Evolutionary conservation across 2,329 filamentous ascomycete species (phyloP).

Genomic region (Fusarium lyarnte): DNA sequence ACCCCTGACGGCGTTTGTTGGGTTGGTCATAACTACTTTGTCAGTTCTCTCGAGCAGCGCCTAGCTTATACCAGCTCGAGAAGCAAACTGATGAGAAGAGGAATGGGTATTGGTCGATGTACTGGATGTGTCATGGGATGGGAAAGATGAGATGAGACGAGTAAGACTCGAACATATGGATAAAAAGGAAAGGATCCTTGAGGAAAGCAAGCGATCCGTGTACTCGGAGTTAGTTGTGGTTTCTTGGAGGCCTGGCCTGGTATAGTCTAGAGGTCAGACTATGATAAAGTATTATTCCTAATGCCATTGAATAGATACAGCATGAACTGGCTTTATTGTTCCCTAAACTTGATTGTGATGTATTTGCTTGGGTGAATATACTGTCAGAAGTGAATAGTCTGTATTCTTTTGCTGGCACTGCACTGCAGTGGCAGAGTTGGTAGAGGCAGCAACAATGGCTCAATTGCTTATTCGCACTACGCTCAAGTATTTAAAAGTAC

Average conservation of each 20-base stretch:
- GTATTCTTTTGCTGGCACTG: not conserved
- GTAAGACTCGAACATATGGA: conserved; percentile 27
- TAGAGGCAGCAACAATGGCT: not conserved
- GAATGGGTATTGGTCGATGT: conserved; percentile 30
- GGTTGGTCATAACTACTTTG: conserved; percentile 33
- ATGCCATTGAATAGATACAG: conserved; percentile 44
- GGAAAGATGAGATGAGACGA: conserved; percentile 7
- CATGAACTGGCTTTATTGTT: not conserved
- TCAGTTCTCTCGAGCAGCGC: conserved; percentile 36
- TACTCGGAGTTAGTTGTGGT: conserved; percentile 34
- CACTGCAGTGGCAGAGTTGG: not conserved
- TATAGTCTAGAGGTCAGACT: conserved; percentile 19
- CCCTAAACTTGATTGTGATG: not conserved
- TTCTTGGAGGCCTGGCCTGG: conserved; percentile 16
- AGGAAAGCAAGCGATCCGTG: conserved; percentile 29
- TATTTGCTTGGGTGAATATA: not conserved
- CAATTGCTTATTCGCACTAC: not conserved
- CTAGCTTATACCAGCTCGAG: conserved; percentile 35
- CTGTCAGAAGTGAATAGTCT: not conserved
- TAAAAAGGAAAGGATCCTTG: conserved; percentile 25
- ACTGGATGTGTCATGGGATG: conserved; percentile 28
- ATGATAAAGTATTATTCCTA: conserved; percentile 30
- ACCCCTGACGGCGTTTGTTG: conserved; percentile 35
- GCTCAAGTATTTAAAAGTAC: not conserved
- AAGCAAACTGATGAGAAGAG: conserved; percentile 22